Evolutionary conservation across 345 rosid genomes (phyloP).

Genomic region (Rubroshorea leprosula): DNA sequence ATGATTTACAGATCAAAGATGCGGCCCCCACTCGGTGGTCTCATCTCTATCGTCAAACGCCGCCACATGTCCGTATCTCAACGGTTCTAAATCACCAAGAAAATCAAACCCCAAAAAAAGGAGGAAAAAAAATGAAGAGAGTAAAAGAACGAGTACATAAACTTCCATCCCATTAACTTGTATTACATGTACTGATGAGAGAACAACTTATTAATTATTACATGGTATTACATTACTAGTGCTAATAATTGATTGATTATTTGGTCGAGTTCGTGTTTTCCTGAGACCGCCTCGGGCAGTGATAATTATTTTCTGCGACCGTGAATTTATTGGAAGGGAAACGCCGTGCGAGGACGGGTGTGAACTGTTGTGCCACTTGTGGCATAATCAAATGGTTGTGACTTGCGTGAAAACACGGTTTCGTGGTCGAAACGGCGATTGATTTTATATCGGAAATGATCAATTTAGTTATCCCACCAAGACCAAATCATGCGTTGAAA

Average conservation of each 20-base stretch:
- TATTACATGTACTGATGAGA: too few relatives aligned
- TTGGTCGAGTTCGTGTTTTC: conserved; percentile 7
- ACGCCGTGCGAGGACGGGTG: conserved; percentile 61
- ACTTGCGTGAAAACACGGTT: conserved; percentile 17
- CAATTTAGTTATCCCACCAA: neutral
- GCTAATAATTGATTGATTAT: conserved; percentile 31
- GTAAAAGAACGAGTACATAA: too few relatives aligned
- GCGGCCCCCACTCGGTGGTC: conserved; percentile 82
- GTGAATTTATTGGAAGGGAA: conserved; percentile 18
- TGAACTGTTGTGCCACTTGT: conserved; percentile 40
- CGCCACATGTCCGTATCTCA: conserved; percentile 89
- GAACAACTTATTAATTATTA: too few relatives aligned
- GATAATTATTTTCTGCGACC: too few relatives aligned
- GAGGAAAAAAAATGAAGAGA: neutral
- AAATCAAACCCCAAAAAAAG: neutral
- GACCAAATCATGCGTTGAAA: conserved; percentile 27
- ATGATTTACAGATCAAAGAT: conserved; percentile 82
- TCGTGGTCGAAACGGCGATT: conserved; percentile 84
- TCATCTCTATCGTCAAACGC: conserved; percentile 72
- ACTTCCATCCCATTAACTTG: too few relatives aligned
- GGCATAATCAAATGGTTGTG: too few relatives aligned
- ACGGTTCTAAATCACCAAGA: conserved; percentile 45
- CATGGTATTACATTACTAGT: neutral
- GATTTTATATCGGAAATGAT: conserved; percentile 32
- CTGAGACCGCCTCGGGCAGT: conserved; percentile 4